Conservation (phyloP, 768 basidiomycete genomes). For the Lentinula sp. region DNA sequence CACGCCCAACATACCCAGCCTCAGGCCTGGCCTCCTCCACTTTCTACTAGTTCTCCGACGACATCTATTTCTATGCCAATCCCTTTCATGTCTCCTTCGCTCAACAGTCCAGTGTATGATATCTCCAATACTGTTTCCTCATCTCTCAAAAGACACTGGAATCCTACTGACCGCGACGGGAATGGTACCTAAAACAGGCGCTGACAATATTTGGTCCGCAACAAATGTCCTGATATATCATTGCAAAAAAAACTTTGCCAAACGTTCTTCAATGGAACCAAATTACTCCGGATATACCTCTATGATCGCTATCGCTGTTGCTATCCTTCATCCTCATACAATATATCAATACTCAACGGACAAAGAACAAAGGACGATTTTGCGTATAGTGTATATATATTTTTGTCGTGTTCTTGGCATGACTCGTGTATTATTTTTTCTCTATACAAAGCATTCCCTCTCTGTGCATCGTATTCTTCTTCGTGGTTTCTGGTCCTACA, state of each 20-base stretch:
- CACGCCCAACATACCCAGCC: not conserved
- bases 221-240: no score
- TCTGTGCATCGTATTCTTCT: not conserved
- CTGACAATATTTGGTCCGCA: no score
- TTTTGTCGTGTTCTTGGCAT: not conserved
- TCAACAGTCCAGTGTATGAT: not conserved
- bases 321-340: not conserved
- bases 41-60: not conserved
- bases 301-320: not conserved
- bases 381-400: not conserved
- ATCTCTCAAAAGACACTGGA: not conserved
- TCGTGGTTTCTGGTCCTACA: not conserved
- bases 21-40: not conserved
- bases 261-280: not conserved
- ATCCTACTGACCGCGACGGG: not conserved
- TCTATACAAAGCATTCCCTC: not conserved
- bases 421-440: not conserved
- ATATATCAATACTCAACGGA: not conserved
- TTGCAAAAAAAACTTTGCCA: no score
- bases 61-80: slow-evolving; percentile 2
- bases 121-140: not conserved
- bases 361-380: not conserved
- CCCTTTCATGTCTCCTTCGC: not conserved
- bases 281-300: no score
- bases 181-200: not conserved